These are phyloP conservation scores for Chiua virens DNA, from an alignment of 768 basidiomycete genomes.

Conservation along the genomic window DNA sequence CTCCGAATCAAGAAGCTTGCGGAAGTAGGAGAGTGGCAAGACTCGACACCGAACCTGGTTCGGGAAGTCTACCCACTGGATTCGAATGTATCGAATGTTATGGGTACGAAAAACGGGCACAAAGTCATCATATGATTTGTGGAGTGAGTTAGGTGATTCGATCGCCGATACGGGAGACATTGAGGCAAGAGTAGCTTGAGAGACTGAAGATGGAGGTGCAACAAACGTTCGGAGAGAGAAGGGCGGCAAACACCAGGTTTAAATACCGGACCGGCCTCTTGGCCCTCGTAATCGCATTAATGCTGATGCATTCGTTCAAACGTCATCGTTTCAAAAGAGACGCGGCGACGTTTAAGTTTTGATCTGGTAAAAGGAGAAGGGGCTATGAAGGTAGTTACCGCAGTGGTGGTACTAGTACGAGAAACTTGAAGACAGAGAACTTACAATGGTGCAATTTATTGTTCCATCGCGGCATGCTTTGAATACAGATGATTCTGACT, in stretches of 20 bases:
- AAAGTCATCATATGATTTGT: conserved; percentile 3
- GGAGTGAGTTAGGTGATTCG: neutral
- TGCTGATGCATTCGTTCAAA: too few relatives aligned
- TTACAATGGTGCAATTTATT: too few relatives aligned
- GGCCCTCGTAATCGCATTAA: too few relatives aligned
- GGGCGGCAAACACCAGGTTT: too few relatives aligned
- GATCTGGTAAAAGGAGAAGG: too few relatives aligned
- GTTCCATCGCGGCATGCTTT: too few relatives aligned
- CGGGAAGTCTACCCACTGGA: conserved; percentile 66
- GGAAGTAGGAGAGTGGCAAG: conserved; percentile 47
- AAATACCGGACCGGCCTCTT: rapidly evolving
- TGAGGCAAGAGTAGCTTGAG: neutral
- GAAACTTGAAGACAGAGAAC: too few relatives aligned
- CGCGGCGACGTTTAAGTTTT: too few relatives aligned
- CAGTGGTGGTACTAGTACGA: too few relatives aligned
- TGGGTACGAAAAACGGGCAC: neutral
- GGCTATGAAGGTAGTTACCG: too few relatives aligned
- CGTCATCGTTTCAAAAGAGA: too few relatives aligned
- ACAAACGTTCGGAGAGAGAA: neutral
- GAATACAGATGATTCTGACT: too few relatives aligned
- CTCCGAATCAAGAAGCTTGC: conserved; percentile 46
- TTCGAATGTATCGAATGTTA: conserved; percentile 46
- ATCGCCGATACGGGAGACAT: neutral
- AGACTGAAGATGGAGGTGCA: neutral
- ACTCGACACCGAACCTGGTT: conserved; percentile 63